Base-by-base conservation (phyloP, 345 rosid genomes). In the Eutrema japonicum region DNA sequence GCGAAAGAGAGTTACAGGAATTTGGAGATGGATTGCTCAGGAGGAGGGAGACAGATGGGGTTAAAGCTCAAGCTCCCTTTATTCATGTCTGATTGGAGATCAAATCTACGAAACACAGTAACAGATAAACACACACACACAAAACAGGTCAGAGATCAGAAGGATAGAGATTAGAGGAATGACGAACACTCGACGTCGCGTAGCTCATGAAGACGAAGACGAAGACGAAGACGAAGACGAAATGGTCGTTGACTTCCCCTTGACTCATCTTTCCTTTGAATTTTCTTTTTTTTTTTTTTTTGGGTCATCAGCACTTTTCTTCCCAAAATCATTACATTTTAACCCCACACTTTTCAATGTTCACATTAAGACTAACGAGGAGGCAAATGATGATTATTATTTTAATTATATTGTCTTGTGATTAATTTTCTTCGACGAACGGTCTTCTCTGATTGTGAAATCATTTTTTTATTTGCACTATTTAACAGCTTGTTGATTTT, bases 31-130 rank as follows among this genome's bases (percentile, higher is more conserved):
- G 90, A 78, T 37, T 48, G 79, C 58, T 85, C 89, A 63, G 85
- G 50, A 75, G 88, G 79, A 79, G 97, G 97, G 49, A 92, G 84
- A 37, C 77, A 74, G 69, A 92, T 78, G 45, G 85, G 90, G 47
- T 73, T 83, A 57, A 71, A 79, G 69, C 69, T 81, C 41, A 89
- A 69, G 60, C 71, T 40, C 33, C 83, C 84, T 72, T 82, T 87
- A 72, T 84, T 92, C 97, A 89, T 89, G 71, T 65, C 59, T 67
- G 62, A 30, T n/a, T 29, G 37, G 42, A 68, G 67, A 68, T 66
- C 40, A 42, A 73, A 48, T 57, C 51, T 1, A 54, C 10, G 14
- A 56, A 65, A 66, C 33, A 64, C 0, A 52, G 76, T 22, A 63
- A 51, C 63, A 52, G 65, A 33, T 43, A 56, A 18, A 45, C 47